Percentiles rank a stretch among this genome's conserved stretches.
Conservation (phyloP, 2,329 filamentous ascomycete species). For the Coleophoma eucalyptorum region DNA sequence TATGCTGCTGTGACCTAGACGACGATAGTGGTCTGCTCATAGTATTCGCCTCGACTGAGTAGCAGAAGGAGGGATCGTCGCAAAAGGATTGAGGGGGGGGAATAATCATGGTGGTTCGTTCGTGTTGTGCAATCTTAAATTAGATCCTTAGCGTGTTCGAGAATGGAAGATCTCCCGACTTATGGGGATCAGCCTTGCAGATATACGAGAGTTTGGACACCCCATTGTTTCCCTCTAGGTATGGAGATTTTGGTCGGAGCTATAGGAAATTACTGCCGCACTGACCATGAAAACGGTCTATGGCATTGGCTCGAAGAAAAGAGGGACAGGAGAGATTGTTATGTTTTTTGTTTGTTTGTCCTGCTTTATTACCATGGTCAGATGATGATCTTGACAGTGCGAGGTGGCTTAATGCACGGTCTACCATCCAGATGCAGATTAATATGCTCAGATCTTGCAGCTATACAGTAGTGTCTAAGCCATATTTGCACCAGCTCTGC, state of each 20-base stretch:
- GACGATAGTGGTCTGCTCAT: not conserved
- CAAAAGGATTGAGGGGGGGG: not conserved
- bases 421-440: no score
- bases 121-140: slow-evolving; percentile 7
- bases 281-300: not conserved
- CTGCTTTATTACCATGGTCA: no score
- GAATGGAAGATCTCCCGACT: slow-evolving; percentile 7
- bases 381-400: no score
- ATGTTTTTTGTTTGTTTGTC: no score
- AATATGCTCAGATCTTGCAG: no score
- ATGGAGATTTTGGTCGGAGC: not conserved
- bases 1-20: not conserved
- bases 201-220: not conserved
- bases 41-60: not conserved
- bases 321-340: no score
- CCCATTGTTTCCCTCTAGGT: not conserved
- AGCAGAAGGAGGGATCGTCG: not conserved
- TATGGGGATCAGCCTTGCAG: slow-evolving; percentile 3
- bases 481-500: no score
- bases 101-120: not conserved
- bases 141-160: slow-evolving; percentile 4
- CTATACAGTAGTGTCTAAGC: no score
- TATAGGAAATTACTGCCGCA: not conserved
- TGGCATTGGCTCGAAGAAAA: not conserved
- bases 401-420: no score